Evolutionary conservation across 2,329 filamentous ascomycete species (phyloP).

Genomic region (Colletotrichum sp.): DNA sequence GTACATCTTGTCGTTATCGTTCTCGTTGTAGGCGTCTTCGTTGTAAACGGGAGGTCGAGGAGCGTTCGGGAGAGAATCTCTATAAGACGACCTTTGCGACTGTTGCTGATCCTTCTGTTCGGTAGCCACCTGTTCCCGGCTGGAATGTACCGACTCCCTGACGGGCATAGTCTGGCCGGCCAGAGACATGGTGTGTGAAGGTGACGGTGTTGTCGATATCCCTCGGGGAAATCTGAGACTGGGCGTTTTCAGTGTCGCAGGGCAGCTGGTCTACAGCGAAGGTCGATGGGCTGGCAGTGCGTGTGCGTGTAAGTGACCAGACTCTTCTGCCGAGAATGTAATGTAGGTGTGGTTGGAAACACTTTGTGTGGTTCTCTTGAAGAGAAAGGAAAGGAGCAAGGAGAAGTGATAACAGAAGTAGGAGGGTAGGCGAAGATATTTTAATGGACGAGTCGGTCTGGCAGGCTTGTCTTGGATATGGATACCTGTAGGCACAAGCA

Average conservation of each 20-base stretch:
- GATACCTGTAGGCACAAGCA: not conserved
- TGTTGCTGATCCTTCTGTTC: conserved; percentile 5
- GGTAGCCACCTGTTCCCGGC: not conserved
- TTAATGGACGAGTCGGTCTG: conserved; percentile 19
- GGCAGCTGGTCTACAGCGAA: conserved; percentile 16
- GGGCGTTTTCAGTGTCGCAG: conserved; percentile 13
- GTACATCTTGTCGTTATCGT: conserved; percentile 23
- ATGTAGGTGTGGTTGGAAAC: not conserved
- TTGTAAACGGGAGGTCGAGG: conserved; percentile 15
- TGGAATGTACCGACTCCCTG: conserved; percentile 22
- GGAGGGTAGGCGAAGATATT: conserved; percentile 19
- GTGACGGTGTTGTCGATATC: conserved; percentile 12
- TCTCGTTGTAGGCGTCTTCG: conserved; percentile 23
- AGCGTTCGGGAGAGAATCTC: conserved; percentile 22
- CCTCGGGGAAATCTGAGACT: conserved; percentile 17
- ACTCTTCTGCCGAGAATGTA: not conserved
- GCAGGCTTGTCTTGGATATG: conserved; percentile 5
- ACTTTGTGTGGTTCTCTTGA: not conserved
- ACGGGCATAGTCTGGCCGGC: conserved; percentile 20
- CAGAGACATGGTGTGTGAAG: conserved; percentile 21
- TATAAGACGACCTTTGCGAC: conserved; percentile 20
- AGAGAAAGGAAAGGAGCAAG: not conserved
- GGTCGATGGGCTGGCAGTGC: not conserved
- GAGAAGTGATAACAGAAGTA: not conserved
- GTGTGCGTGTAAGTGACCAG: conserved; percentile 13